Evolutionary conservation across 2,329 filamentous ascomycete genomes (phyloP), one percentile per base, ranked within the genome.

Genomic region (Pseudocercospora musae): DNA sequence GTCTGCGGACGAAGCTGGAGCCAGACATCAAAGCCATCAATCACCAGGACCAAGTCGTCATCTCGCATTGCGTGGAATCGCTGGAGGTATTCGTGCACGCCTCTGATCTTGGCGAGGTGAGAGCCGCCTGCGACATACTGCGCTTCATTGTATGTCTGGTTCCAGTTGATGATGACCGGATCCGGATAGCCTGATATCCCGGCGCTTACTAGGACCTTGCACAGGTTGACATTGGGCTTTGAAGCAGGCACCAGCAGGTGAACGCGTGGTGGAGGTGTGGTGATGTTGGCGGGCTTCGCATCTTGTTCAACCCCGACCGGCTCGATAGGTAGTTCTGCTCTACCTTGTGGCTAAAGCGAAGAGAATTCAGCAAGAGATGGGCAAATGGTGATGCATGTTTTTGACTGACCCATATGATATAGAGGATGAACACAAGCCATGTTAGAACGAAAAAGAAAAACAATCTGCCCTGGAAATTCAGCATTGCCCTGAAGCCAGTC

Each of bases 1-100:
- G 88, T 79, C 53, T 88, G 82, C 2, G 85, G 82, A 0, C 86
- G 86, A 1, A 90, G 78, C 71, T 90, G 88, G 63, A 89, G 84
- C 76, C 86, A 85, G 0, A 85, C 79, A 61, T 89, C 85, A 70
- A 84, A 81, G 1, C 84, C 86, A 72, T 90, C 87, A 6, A 87
- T 80, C 58, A 89, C 80, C 58, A 90, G 74, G 9, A 89, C 81
- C 13, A 90, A 75, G 71, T 90, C 88, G 2, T 72, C 70, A 33
- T 74, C 69, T 23, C 62, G 52, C 1, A 53, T 57, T 4, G 60
- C 18, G 9, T 62, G 54, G 7, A 73, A 57, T 10, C 29, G 18
- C 2, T 65, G 37, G 9, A 74, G 65, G 31, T 71, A 72, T 1
- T 70, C 64, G 10, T 67, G 55, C 1, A 71, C 65, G 8, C 66